These are phyloP conservation scores for Rosa multiflora DNA, from an alignment of 306 rosid species.

Conservation along the genomic window DNA sequence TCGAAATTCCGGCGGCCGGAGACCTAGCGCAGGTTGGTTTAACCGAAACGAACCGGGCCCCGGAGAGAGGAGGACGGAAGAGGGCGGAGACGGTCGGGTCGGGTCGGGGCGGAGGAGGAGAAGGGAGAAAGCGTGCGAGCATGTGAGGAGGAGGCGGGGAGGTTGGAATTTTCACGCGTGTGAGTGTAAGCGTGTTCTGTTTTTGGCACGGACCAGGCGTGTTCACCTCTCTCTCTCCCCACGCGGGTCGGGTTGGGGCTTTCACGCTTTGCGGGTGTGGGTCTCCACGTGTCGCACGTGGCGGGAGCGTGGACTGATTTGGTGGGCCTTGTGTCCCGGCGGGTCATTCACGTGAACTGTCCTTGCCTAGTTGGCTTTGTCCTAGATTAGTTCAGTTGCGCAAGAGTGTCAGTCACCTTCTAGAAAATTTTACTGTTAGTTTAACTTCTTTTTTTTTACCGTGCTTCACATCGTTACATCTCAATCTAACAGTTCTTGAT, in stretches of 20 bases:
- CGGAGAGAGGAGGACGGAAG: neutral
- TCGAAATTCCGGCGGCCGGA: slow-evolving; percentile 46
- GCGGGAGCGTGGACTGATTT: neutral
- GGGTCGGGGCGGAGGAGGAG: slow-evolving; percentile 31
- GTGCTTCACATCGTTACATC: neutral
- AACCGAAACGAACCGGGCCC: neutral
- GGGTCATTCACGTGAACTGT: slow-evolving; percentile 9
- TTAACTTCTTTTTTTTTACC: neutral
- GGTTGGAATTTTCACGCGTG: slow-evolving; percentile 56
- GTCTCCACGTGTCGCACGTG: slow-evolving; percentile 20
- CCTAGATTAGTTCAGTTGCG: neutral
- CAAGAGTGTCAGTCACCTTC: neutral
- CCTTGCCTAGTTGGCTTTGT: too few relatives aligned
- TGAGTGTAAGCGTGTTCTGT: slow-evolving; percentile 35
- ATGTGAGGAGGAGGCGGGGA: slow-evolving; percentile 33
- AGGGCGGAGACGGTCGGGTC: slow-evolving; percentile 31
- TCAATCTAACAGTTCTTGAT: too few relatives aligned
- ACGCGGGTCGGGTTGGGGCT: neutral
- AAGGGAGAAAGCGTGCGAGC: slow-evolving; percentile 53
- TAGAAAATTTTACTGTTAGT: neutral
- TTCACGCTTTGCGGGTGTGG: neutral
- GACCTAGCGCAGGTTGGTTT: slow-evolving; percentile 15
- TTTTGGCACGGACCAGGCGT: slow-evolving; percentile 70
- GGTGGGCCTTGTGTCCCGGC: neutral
- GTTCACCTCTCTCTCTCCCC: neutral